Conservation (phyloP, 352 stramenopile genomes). For the Halophytophthora batemanensis region DNA sequence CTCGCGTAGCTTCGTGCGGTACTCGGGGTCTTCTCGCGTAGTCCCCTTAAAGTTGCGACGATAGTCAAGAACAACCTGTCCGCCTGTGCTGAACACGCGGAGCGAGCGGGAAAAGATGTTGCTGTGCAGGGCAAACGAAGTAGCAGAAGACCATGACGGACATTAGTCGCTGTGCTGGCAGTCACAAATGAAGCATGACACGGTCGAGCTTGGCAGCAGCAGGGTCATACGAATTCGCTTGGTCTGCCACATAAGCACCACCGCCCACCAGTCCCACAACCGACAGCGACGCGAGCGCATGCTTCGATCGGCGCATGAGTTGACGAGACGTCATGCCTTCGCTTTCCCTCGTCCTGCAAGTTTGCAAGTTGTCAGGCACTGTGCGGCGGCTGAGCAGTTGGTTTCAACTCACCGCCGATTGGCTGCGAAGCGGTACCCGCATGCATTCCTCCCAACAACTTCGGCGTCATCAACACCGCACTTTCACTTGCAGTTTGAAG, state of each 20-base stretch:
- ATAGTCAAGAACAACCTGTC: conserved; percentile 52
- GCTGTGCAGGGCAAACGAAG: conserved; percentile 14
- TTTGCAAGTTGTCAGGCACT: too few relatives aligned
- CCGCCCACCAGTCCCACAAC: conserved; percentile 26
- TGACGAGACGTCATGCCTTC: too few relatives aligned
- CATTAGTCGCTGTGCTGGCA: neutral
- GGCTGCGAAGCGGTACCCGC: too few relatives aligned
- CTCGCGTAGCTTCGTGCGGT: conserved; percentile 49
- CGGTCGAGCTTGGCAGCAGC: neutral
- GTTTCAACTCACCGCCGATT: too few relatives aligned
- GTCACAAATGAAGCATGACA: neutral
- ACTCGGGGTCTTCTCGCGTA: conserved; percentile 40
- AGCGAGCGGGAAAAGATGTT: conserved; percentile 61
- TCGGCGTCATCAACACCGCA: too few relatives aligned
- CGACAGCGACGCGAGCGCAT: conserved; percentile 8
- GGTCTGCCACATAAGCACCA: conserved; percentile 36
- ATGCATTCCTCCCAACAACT: too few relatives aligned
- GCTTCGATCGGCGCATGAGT: neutral
- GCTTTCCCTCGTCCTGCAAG: too few relatives aligned
- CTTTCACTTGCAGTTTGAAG: too few relatives aligned
- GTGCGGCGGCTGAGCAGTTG: too few relatives aligned
- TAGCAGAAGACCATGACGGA: neutral
- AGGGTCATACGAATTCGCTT: conserved; percentile 42
- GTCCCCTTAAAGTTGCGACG: conserved; percentile 45
- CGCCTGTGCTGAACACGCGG: conserved; percentile 49